Conservation (phyloP, 106 monocot genomes). For the Allium fistulosum region DNA sequence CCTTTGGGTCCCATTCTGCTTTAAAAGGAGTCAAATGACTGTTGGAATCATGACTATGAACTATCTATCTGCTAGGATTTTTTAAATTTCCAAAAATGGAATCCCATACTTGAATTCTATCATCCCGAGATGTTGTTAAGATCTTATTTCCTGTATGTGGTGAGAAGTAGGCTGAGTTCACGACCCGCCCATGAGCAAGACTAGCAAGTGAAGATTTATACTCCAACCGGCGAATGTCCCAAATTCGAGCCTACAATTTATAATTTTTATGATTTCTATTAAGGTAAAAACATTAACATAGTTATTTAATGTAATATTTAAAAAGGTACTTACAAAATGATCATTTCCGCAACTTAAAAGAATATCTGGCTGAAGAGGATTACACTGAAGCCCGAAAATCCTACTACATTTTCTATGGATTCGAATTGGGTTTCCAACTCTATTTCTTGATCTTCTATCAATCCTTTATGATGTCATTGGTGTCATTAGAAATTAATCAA, state of each 20-base stretch:
- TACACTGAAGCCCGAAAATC: conserved; percentile 81
- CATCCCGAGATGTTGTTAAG: conserved; percentile 78
- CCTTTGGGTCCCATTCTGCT: conserved; percentile 99
- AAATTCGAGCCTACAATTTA: conserved; percentile 74
- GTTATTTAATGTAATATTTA: too few relatives aligned
- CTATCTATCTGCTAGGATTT: conserved; percentile 72
- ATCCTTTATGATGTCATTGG: conserved; percentile 39
- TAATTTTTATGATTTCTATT: not conserved
- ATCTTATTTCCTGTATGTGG: conserved; percentile 74
- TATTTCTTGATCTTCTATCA: conserved; percentile 50
- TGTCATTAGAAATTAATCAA: not conserved
- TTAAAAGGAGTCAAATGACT: conserved; percentile 86
- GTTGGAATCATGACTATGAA: conserved; percentile 95
- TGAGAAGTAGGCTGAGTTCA: conserved; percentile 90
- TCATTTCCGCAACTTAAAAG: conserved; percentile 96
- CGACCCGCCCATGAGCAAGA: conserved; percentile 80
- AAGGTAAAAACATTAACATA: too few relatives aligned
- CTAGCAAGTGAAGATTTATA: conserved; percentile 43
- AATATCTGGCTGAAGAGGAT: conserved; percentile 76
- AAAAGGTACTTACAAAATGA: conserved; percentile 64
- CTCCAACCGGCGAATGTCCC: conserved; percentile 67
- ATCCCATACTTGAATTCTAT: conserved; percentile 93
- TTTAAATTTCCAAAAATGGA: conserved; percentile 76
- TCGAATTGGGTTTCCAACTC: conserved; percentile 37
- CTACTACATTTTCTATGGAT: conserved; percentile 88